phyloP scores from a whole-genome alignment of 495 filamentous ascomycete species.

The Penicillium desertorum region DNA sequence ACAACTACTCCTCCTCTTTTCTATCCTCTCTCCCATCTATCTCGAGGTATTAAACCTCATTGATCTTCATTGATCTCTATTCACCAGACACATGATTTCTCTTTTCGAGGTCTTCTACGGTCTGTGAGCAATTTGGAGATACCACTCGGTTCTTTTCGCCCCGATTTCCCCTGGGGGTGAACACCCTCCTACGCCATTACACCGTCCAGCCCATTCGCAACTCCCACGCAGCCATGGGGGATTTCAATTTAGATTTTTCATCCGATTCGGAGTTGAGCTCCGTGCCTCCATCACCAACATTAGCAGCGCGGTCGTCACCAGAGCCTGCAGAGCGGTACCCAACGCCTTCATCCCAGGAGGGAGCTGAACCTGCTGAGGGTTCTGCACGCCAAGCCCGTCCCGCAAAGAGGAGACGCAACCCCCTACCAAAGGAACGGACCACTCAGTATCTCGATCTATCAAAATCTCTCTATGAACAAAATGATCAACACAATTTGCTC shows the following conservation, averaged over 20 bases:
- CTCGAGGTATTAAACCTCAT: conserved; percentile 14
- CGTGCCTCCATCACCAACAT: conserved; percentile 29
- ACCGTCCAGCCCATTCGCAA: conserved; percentile 12
- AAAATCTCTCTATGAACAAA: conserved; percentile 48
- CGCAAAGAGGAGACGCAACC: conserved; percentile 67
- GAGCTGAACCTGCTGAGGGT: conserved; percentile 31
- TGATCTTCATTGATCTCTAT: conserved; percentile 13
- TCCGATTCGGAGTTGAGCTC: conserved; percentile 62
- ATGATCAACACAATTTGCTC: conserved; percentile 63
- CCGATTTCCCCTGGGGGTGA: conserved; percentile 10
- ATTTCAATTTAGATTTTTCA: conserved; percentile 24
- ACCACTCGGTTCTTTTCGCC: not conserved
- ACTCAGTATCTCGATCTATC: conserved; percentile 76
- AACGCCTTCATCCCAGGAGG: conserved; percentile 59
- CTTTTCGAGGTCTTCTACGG: not conserved
- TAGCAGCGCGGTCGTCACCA: conserved; percentile 50
- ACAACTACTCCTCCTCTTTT: conserved; percentile 28
- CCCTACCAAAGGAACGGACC: conserved; percentile 67
- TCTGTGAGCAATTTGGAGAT: conserved; percentile 5
- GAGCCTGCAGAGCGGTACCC: conserved; percentile 52
- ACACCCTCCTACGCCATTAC: conserved; percentile 10
- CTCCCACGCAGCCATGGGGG: conserved; percentile 33
- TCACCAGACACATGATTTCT: conserved; percentile 10
- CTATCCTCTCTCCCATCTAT: conserved; percentile 17
- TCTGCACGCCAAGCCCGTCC: conserved; percentile 59